Percentiles rank a stretch among this genome's conserved stretches.
Evolutionary conservation across 208 protist genomes (phyloP).

Genomic region (Trypanosoma vivax): DNA sequence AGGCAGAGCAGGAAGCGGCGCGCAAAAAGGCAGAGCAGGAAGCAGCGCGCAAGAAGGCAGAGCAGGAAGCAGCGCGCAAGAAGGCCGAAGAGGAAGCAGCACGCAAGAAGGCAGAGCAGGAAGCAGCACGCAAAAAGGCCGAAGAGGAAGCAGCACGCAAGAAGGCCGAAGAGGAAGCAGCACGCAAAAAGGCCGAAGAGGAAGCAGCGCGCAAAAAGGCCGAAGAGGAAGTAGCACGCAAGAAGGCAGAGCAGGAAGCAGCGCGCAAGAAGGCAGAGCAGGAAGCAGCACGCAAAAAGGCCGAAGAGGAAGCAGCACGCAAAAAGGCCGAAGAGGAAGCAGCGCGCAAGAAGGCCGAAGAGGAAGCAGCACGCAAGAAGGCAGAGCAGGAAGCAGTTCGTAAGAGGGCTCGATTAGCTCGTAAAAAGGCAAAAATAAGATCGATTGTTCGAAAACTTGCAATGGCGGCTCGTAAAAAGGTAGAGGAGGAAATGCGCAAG

Average conservation of each 20-base stretch:
- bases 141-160: background rate
- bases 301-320: slow-evolving; percentile 7
- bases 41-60: slow-evolving; percentile 1
- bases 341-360: slow-evolving; percentile 6
- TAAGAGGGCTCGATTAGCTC: slow-evolving; percentile 1
- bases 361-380: slow-evolving; percentile 9
- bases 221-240: too few species aligned
- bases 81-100: slow-evolving; percentile 4
- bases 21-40: slow-evolving; percentile 5
- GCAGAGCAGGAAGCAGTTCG: slow-evolving; percentile 13
- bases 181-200: background rate
- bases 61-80: slow-evolving; percentile 6
- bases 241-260: slow-evolving; percentile 2
- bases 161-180: background rate
- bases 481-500: slow-evolving; percentile 4
- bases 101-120: slow-evolving; percentile 5
- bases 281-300: slow-evolving; percentile 9
- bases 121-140: background rate
- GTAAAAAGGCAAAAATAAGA: slow-evolving; percentile 3
- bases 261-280: slow-evolving; percentile 3
- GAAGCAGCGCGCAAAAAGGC: too few species aligned
- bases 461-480: background rate
- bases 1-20: background rate
- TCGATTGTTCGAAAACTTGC: background rate
- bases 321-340: slow-evolving; percentile 7